A percentile compares a stretch with the other conserved stretches of the same genome.
Conservation (phyloP, 371 early-diverging fungal genomes). For the Funneliformis caledonium region DNA sequence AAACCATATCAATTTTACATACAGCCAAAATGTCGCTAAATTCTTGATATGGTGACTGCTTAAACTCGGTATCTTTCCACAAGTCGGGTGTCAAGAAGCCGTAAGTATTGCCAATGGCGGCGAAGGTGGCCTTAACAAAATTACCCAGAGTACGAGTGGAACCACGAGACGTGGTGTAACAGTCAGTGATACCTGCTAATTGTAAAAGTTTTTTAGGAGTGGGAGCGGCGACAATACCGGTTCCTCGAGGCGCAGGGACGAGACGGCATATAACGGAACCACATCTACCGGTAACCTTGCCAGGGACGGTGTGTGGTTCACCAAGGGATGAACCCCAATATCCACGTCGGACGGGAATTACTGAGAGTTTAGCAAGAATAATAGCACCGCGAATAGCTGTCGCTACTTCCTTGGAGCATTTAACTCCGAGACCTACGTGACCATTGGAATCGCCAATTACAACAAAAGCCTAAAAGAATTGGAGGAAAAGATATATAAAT, state of each 20-base stretch:
- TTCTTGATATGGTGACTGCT: slow-evolving; percentile 93
- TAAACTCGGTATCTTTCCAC: slow-evolving; percentile 91
- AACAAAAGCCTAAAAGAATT: slow-evolving; percentile 81
- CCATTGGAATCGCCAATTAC: slow-evolving; percentile 98
- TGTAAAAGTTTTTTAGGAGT: slow-evolving; percentile 97
- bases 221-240: slow-evolving; percentile 98
- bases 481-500: not conserved
- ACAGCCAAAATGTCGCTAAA: slow-evolving; percentile 87
- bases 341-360: slow-evolving; percentile 98
- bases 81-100: slow-evolving; percentile 97
- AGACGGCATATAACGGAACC: slow-evolving; percentile 96
- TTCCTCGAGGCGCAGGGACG: slow-evolving; percentile 99
- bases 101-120: slow-evolving; percentile 98
- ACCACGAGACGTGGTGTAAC: slow-evolving; percentile 97
- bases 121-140: slow-evolving; percentile 99
- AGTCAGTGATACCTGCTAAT: slow-evolving; percentile 98
- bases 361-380: slow-evolving; percentile 97
- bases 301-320: slow-evolving; percentile 99
- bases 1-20: slow-evolving; percentile 41
- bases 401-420: slow-evolving; percentile 99
- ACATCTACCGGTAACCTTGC: slow-evolving; percentile 99
- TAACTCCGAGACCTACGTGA: slow-evolving; percentile 99
- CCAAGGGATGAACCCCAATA: slow-evolving; percentile 98
- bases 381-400: slow-evolving; percentile 99
- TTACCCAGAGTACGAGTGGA: slow-evolving; percentile 93